These are phyloP conservation scores for Arthrobotrys megalospora DNA, from an alignment of 2,329 filamentous ascomycete genomes.

Conservation along the genomic window DNA sequence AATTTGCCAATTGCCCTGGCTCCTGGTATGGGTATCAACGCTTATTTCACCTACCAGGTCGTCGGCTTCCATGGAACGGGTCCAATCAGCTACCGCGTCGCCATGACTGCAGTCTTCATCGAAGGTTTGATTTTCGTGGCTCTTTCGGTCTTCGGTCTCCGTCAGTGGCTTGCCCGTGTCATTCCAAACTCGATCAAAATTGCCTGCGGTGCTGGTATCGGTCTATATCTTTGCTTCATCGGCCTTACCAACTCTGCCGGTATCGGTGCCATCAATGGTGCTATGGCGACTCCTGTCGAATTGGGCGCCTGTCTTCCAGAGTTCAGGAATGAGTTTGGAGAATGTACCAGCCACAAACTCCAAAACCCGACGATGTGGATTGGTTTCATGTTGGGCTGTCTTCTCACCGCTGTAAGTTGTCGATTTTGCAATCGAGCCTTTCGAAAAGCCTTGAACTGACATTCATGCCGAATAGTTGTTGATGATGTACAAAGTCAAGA, in stretches of 20 bases:
- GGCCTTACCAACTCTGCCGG: conserved; percentile 83
- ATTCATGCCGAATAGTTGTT: conserved; percentile 31
- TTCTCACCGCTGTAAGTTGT: conserved; percentile 77
- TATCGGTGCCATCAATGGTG: conserved; percentile 82
- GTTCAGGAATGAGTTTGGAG: conserved; percentile 69
- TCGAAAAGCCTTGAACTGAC: background rate
- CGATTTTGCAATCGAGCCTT: background rate
- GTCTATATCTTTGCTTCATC: conserved; percentile 80
- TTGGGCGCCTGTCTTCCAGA: conserved; percentile 80
- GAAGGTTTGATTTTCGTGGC: conserved; percentile 89
- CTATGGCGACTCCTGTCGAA: conserved; percentile 77
- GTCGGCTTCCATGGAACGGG: conserved; percentile 84
- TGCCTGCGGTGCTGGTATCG: conserved; percentile 87
- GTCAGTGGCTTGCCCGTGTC: conserved; percentile 88
- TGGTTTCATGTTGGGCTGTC: conserved; percentile 87
- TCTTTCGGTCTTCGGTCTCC: conserved; percentile 83
- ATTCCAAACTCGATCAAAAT: conserved; percentile 89
- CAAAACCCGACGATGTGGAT: conserved; percentile 87
- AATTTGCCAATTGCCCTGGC: conserved; percentile 82
- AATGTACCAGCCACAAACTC: conserved; percentile 79
- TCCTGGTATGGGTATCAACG: conserved; percentile 86
- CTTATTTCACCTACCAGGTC: conserved; percentile 84
- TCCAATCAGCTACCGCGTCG: conserved; percentile 80
- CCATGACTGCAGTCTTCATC: conserved; percentile 88
- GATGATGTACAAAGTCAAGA: conserved; percentile 80